phyloP scores from a whole-genome alignment of 148 eudicot genomes.

The Silene uniflora region DNA sequence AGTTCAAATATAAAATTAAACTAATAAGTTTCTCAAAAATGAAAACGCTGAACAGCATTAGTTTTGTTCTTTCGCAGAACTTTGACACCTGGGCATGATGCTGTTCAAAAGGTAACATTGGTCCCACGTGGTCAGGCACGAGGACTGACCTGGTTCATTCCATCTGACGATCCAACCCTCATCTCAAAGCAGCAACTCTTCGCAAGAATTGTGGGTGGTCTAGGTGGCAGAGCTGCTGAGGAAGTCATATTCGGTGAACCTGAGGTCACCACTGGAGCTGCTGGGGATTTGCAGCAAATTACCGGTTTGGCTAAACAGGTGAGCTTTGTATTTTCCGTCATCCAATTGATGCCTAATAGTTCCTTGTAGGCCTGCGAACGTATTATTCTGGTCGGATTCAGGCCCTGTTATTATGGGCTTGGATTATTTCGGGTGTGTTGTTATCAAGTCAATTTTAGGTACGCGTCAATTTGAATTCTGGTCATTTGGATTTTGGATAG shows the following conservation, averaged over 20 bases:
- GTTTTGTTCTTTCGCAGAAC: slow-evolving; percentile 48
- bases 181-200: slow-evolving; percentile 93
- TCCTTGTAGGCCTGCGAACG: not conserved
- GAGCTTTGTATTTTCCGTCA: slow-evolving; percentile 2
- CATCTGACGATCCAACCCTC: slow-evolving; percentile 96
- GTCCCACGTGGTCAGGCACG: slow-evolving; percentile 99
- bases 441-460: no score
- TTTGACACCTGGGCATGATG: slow-evolving; percentile 94
- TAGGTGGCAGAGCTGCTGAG: slow-evolving; percentile 99
- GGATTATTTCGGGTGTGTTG: no score
- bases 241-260: slow-evolving; percentile 94
- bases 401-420: no score
- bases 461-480: no score
- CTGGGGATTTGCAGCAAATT: slow-evolving; percentile 94
- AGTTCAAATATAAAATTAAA: not conserved
- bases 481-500: no score
- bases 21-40: not conserved
- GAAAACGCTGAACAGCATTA: not conserved
- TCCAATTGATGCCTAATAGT: not conserved
- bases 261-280: slow-evolving; percentile 98
- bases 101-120: slow-evolving; percentile 95
- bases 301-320: slow-evolving; percentile 98
- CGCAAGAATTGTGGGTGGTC: slow-evolving; percentile 98
- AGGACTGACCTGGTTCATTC: slow-evolving; percentile 98
- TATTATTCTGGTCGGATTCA: no score